Evolutionary conservation across 495 filamentous ascomycete genomes (phyloP), one percentile per base, ranked within the genome.

Genomic region (Tetracladium marchalianum): DNA sequence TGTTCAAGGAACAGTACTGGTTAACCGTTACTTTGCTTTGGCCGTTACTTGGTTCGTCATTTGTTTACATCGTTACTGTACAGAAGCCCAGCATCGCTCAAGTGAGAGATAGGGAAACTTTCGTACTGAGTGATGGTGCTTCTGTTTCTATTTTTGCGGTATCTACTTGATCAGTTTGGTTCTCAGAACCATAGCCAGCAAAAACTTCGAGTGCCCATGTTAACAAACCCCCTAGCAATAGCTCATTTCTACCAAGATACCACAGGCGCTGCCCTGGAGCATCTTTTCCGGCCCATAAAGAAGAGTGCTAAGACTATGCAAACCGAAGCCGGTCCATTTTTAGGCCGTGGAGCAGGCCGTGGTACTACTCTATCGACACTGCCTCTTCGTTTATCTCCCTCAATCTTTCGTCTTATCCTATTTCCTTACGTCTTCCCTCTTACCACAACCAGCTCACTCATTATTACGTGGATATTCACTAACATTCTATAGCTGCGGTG

Each of bases 271-370:
- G 61, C 65, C 12, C 51, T 74, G 9, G 60, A 74, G 19, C 71
- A 74, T 47, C 64, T 62, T 11, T 62, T 76, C 45, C 62, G 71
- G 11, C 59, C 63, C 6, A 44, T 73, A 17, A 66, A 61, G 42
- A 55, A 55, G 13, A 53, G 63, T 1, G 66, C 62, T 37, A 56
- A 62, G 1, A 52, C 45, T 0, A 65, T 75, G 41, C 22, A 27
- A 7, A 27, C 22, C 7, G 54, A 55, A 27, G 44, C 44, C 15
- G 66, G 59, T 62, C 4, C 52, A 12, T 16, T 31, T 2, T 22
- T 6, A 31, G 34, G 41, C 36, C 31, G 16, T 24, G 39, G 19
- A 24, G n/a, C 2, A 11, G 11, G 6, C 2, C 15, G 5, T 4
- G 6, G 11, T 34, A 44, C 22, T 34, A 44, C 22, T 27, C 22